Base-by-base conservation (phyloP, 768 basidiomycete species). In the Phlebiopsis gigantea region DNA sequence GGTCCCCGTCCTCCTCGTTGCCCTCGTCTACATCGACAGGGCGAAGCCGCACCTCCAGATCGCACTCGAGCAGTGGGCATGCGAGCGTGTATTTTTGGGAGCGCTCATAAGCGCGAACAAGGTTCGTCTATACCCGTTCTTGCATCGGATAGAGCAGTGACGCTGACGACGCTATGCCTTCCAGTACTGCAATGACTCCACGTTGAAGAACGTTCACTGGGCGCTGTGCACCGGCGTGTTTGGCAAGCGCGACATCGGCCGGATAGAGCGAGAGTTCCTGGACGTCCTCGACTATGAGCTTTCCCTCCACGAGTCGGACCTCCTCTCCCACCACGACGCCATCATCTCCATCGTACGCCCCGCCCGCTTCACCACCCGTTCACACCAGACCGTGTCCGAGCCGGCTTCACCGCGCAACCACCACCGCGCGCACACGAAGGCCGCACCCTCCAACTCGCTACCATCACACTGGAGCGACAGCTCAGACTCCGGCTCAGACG, bases 161-260 rank as follows among this genome's bases (percentile, higher is more conserved):
- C 19, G 26, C 30, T 53, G 30, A 60, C 34, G 53, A 19, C 15
- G 24, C 24, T 24, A 29, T 55, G 46, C 52, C 46, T 48, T 34
- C 30, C 43, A 90, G 83, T 93, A 93, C 67, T 74, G 88, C 31
- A 93, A 94, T 69, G 93, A 95, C 69, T 91, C 88, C 15, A 90
- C 89, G 25, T 79, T 93, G 15, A 94, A 94, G 78, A 94, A 94
- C 72, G 78, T 88, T 49, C 91, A 94, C 69, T 94, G 91, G 91
- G 86, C 88, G 8, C 75, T 87, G n/a, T 89, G 87, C 71, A 88
- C 88, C 0, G 85, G 85, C 28, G 84, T 90, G 25, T 90, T 90
- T 67, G 87, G 88, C 62, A 88, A 88, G 69, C 81, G 88, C 41
- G 88, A 90, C 63, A 80, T 89, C 25, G 87, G 87, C 46, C 81